Evolutionary conservation across 2,329 filamentous ascomycete genomes (phyloP).

Genomic region (Aspergillus flavus): DNA sequence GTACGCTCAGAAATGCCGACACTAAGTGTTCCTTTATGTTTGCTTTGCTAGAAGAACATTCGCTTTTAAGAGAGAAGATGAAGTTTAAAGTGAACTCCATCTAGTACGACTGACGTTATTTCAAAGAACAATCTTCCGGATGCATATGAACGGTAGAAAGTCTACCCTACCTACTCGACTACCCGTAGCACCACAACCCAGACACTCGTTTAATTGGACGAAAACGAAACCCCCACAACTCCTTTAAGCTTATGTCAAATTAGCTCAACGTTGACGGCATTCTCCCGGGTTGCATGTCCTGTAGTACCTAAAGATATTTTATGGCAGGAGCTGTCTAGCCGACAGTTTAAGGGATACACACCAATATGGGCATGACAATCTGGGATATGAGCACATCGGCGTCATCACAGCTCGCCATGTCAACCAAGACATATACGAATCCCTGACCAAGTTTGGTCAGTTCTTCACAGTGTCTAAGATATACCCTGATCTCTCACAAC

Average conservation of each 20-base stretch:
- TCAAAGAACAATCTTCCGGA: neutral
- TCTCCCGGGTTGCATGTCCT: neutral
- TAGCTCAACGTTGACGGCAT: slow-evolving; percentile 1
- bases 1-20: neutral
- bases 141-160: neutral
- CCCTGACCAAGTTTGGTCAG: neutral
- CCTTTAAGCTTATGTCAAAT: slow-evolving; percentile 12
- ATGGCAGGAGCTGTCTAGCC: neutral
- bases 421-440: neutral
- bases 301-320: neutral
- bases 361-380: neutral
- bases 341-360: neutral
- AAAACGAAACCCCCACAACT: slow-evolving; percentile 3
- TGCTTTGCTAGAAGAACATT: neutral
- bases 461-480: neutral
- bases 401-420: neutral
- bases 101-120: neutral
- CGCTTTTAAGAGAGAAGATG: neutral
- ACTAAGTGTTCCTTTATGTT: too few species aligned
- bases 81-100: neutral
- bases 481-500: neutral
- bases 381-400: neutral
- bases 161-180: neutral
- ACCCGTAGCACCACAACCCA: neutral
- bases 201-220: neutral